A percentile compares a stretch with the other conserved stretches of the same genome.
phyloP scores from a whole-genome alignment of 805 yeast genomes.

The Saccharomycopsis capsularis region DNA sequence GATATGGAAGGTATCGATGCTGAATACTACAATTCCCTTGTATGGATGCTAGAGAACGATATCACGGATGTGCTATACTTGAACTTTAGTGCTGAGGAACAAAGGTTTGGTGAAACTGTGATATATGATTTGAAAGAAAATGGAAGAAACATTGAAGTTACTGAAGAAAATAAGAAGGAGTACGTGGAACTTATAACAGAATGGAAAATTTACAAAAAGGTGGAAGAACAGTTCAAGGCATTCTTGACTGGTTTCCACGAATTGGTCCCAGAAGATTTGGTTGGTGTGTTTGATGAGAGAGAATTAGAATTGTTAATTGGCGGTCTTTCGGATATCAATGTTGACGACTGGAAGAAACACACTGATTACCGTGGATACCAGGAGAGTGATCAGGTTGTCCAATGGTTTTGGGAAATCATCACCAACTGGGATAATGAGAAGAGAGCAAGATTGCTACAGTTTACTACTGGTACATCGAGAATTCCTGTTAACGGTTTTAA shows the following conservation, averaged over 20 bases:
- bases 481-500: constrained; percentile 98
- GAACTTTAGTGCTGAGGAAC: constrained; percentile 86
- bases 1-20: constrained; percentile 94
- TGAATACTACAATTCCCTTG: constrained; percentile 83
- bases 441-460: constrained; percentile 89
- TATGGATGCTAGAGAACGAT: constrained; percentile 96
- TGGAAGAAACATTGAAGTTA: constrained; percentile 85
- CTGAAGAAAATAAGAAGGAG: constrained; percentile 91
- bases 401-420: constrained; percentile 98
- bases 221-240: constrained; percentile 92
- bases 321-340: constrained; percentile 96
- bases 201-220: constrained; percentile 91
- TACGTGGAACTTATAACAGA: constrained; percentile 92
- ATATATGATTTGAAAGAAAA: constrained; percentile 84
- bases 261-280: constrained; percentile 92
- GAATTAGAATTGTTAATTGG: constrained; percentile 95
- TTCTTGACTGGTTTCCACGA: constrained; percentile 97
- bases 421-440: constrained; percentile 95
- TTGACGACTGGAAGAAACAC: constrained; percentile 98
- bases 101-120: constrained; percentile 88
- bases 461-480: constrained; percentile 98
- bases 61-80: constrained; percentile 82
- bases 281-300: constrained; percentile 95
- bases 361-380: constrained; percentile 98
- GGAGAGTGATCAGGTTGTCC: constrained; percentile 91